Base-by-base conservation (phyloP, 2,329 filamentous ascomycete species). In the Lojkania enalia region DNA sequence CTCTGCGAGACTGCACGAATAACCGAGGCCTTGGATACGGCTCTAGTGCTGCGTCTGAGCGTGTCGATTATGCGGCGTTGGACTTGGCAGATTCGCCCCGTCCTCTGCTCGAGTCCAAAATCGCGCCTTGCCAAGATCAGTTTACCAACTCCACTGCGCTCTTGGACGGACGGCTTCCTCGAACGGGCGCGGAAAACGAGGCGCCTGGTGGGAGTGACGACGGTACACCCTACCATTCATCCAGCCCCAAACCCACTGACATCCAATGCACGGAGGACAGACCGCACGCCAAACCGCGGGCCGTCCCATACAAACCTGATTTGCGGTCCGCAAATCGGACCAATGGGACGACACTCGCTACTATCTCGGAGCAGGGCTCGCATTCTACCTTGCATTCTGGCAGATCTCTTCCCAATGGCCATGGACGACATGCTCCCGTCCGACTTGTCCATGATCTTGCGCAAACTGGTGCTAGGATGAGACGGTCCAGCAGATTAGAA, bases 341-440 rank as follows among this genome's bases (percentile, higher is more conserved):
- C 42, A 63, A 67, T 51, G 68, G 66, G 41, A 67, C 58, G 25
- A 69, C 69, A 11, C 66, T 76, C n/a, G 69, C 67, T 20, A 73
- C 71, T 12, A 76, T 76, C 46, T 54, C 69, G 29, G 73, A 76
- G 54, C 70, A 70, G 39, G 61, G 58, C 46, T 76, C 73, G 12
- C 59, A 64, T 33, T 69, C 68, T 11, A 74, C 71, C 7, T 58
- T 76, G 18, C 61, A 63, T 33, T 70, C 71, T 6, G 49, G 58
- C 31, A 52, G 52, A 9, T 69, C 69, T 13, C 39, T 60, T n/a
- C 44, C 57, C 35, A 58, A 50, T 39, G 39, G 55, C 19, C 51
- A 48, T 33, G 9, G 9, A 11, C 30, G 9, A 7, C 30, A 7
- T n/a, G 9, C 25, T 27, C 7, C 25, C 9, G n/a, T 27, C 7